Percentiles rank a stretch among this genome's conserved stretches.
phyloP scores from a whole-genome alignment of 2,329 filamentous ascomycete genomes.

The Penicillium brasilianum region DNA sequence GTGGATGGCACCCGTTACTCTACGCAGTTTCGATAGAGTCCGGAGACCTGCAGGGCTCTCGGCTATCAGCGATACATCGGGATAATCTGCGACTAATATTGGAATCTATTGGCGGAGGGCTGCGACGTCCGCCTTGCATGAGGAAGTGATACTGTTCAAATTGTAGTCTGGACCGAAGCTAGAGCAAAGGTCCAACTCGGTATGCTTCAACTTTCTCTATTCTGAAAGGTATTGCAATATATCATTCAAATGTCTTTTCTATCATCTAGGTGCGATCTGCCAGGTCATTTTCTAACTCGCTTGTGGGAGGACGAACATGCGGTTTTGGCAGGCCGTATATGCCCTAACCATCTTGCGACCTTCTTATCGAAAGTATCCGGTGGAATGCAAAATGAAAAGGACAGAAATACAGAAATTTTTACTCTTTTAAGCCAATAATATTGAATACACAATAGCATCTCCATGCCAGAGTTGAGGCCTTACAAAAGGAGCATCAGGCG shows the following conservation, averaged over 20 bases:
- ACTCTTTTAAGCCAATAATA: neutral
- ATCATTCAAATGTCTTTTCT: neutral
- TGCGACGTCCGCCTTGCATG: neutral
- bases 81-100: neutral
- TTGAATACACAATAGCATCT: neutral
- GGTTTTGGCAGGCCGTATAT: neutral
- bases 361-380: neutral
- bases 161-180: neutral
- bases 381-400: neutral
- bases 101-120: neutral
- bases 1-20: neutral
- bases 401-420: neutral
- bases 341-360: neutral
- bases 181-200: neutral
- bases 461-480: neutral
- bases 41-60: neutral
- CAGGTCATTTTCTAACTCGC: neutral
- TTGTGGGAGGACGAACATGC: neutral
- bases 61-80: neutral
- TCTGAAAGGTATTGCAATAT: neutral
- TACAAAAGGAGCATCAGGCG: conserved; percentile 1
- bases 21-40: neutral
- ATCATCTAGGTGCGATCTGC: too few species aligned
- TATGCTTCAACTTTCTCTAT: neutral
- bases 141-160: neutral